Evolutionary conservation across 192 early-diverging fungal species (phyloP).

Genomic region (Radiomyces spectabilis): DNA sequence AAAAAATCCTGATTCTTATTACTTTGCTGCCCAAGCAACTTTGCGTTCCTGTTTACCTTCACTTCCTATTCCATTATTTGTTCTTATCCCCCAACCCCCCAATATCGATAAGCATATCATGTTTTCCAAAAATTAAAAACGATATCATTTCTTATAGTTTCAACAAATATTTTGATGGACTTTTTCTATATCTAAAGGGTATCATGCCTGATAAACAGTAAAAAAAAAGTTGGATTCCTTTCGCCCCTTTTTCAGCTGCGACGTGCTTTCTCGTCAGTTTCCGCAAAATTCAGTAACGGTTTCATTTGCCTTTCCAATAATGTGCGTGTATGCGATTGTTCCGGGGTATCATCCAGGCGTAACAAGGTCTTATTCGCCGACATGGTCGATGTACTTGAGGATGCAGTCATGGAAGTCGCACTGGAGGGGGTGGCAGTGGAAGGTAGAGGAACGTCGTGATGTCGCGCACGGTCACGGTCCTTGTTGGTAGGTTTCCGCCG

Average conservation of each 20-base stretch:
- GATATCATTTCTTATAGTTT: too few species aligned
- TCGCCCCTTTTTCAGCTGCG: too few species aligned
- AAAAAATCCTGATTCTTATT: too few species aligned
- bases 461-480: slow-evolving; percentile 1
- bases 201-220: too few species aligned
- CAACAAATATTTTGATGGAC: too few species aligned
- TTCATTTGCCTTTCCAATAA: slow-evolving; percentile 17
- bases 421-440: slow-evolving; percentile 1
- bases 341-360: slow-evolving; percentile 11
- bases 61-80: background rate
- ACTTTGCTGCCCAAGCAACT: too few species aligned
- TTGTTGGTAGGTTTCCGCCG: slow-evolving; percentile 3
- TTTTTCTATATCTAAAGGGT: too few species aligned
- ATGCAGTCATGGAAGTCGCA: background rate
- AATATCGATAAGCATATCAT: background rate
- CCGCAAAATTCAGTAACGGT: slow-evolving; percentile 18
- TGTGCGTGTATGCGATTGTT: slow-evolving; percentile 11
- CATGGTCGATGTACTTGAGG: background rate
- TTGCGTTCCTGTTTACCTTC: background rate
- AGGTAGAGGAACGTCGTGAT: slow-evolving; percentile 14
- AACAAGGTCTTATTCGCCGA: background rate
- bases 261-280: too few species aligned
- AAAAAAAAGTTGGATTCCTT: too few species aligned
- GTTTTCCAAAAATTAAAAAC: too few species aligned
- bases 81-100: background rate